Base-by-base conservation (phyloP, 2,329 filamentous ascomycete genomes). In the Ascochyta pisi region DNA sequence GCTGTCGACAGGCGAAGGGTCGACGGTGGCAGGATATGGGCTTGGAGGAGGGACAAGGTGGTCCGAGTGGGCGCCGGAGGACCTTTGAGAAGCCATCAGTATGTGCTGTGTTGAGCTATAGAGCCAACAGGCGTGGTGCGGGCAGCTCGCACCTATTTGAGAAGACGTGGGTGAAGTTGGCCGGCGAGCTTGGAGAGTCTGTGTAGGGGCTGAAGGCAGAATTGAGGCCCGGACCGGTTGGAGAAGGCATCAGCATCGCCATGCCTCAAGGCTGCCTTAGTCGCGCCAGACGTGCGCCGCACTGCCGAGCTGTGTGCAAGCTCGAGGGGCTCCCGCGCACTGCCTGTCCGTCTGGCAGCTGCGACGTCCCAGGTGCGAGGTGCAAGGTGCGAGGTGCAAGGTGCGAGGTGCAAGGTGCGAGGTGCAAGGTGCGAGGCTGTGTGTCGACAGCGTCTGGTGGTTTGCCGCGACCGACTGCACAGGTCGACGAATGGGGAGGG, bases 1-100 rank as follows among this genome's bases (percentile, higher is more conserved):
- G 35, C 91, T 95, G 46, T 92, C 92, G 23, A 94, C 90, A 7
- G 91, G 91, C 16, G 91, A 94, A 9, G 91, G 91, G 37, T 91
- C 90, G 49, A 92, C 88, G 63, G 59, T 89, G 82, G 76, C 86
- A 83, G 71, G 84, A 75, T 80, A 89, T 27, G 79, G 81, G 60
- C 78, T 81, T 15, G 77, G 74, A 34, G 78, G 79, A 37, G 79
- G 80, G 40, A 77, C 71, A 47, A 82, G 76, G 64, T 79, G 78
- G 67, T 81, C 79, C 54, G 73, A 76, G n/a, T 69, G 60, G 48
- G 70, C 67, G 77, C 81, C 72, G 53, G 78, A 79, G 48, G 79
- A 76, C 66, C 79, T 78, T 66, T 46, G 63, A 40, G 61, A 63
- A 48, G 64, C 61, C 71, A 73, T 75, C 68, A 72, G 63, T 65